Evolutionary conservation across 2,329 filamentous ascomycete genomes (phyloP), one percentile per base, ranked within the genome.

Genomic region (Penicillium sp.): DNA sequence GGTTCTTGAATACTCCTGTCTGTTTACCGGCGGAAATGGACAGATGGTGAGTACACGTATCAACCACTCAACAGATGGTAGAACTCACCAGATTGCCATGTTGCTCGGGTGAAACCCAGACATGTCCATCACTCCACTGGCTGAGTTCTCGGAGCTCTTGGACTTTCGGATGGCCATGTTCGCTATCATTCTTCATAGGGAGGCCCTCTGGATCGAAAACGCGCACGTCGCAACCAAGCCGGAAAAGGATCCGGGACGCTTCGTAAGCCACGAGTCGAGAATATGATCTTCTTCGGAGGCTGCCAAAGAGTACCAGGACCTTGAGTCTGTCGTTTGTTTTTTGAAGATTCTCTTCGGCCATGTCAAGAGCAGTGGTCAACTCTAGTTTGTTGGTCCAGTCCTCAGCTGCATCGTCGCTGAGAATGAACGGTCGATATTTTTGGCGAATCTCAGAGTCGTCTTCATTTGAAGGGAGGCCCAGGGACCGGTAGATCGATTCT

Each of bases 1-100:
- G 82, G 54, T 83, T 83, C 54, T 85, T 85, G 72, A 85, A 85
- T 0, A 85, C 78, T 4, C 76, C 80, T 0, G 82, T 84, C 73
- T 46, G 9, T 18, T 18, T 9, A 36, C 18, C 27, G 32, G n/a
- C 13, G 35, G 32, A 39, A 26, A 32, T 32, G 7, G 7, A 32
- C 9, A 32, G 29, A 32, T 7, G 29, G 29, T 32, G 29, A 32
- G 29, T 32, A 32, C 9, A 32, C 29, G 9, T 32, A 32, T 32
- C 29, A 3, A 32, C 29, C 29, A 11, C 29, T 32, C 2, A 2
- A 7, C 29, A 11, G 29, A 32, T 32, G 5, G 13, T n/a, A 11
- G 13, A 7, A 56, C 71, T 56, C 47, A 80, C 78, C 36, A 85
- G 55, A 53, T 81, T 84, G 0, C 83, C 83, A 53, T 86, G 82